Evolutionary conservation across 2,329 filamentous ascomycete genomes (phyloP).

Genomic region (Davidsoniella neocaledoniae): DNA sequence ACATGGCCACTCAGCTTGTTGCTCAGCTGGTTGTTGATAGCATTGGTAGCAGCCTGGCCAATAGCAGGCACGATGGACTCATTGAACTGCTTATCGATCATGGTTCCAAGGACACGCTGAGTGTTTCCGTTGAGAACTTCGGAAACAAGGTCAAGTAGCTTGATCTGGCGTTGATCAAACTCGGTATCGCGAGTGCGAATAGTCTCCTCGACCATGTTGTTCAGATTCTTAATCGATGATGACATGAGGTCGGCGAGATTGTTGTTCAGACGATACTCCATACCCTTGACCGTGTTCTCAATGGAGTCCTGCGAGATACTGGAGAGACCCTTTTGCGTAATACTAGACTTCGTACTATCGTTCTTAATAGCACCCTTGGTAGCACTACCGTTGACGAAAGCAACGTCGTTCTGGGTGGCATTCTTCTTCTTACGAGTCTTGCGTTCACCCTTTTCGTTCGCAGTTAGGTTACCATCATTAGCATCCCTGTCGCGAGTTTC

Average conservation of each 20-base stretch:
- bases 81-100: conserved; percentile 62
- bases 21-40: conserved; percentile 55
- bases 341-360: conserved; percentile 3
- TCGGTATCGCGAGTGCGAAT: conserved; percentile 32
- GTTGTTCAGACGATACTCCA: conserved; percentile 33
- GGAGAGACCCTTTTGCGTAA: conserved; percentile 11
- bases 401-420: conserved; percentile 28
- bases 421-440: conserved; percentile 51
- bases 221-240: conserved; percentile 42
- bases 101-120: conserved; percentile 55
- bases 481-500: conserved; percentile 17
- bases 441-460: conserved; percentile 43
- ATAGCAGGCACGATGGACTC: conserved; percentile 60
- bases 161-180: conserved; percentile 36
- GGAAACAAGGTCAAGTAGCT: conserved; percentile 40
- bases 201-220: conserved; percentile 50
- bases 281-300: conserved; percentile 35
- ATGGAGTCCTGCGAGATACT: conserved; percentile 29
- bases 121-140: conserved; percentile 46
- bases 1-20: conserved; percentile 50
- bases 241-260: conserved; percentile 35
- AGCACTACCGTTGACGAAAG: conserved; percentile 21
- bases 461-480: conserved; percentile 13
- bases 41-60: conserved; percentile 46
- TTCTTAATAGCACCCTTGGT: conserved; percentile 15